These are phyloP conservation scores for Debaryomyces sp. DNA, from an alignment of 1,139 yeast species.

Conservation along the genomic window DNA sequence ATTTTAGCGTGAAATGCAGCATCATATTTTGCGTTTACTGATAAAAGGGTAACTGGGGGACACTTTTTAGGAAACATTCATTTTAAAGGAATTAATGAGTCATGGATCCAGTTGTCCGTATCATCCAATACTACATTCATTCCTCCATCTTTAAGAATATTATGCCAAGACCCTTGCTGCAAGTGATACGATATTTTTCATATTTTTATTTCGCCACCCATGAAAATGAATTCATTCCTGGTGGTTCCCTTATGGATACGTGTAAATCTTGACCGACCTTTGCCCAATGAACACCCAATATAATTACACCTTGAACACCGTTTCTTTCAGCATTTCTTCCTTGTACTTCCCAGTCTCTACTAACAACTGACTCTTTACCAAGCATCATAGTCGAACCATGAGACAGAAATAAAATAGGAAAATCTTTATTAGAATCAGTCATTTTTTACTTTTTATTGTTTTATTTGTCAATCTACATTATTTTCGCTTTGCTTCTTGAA, in stretches of 20 bases:
- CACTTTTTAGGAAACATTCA: background rate
- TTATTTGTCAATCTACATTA: too few species aligned
- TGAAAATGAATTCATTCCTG: constrained; percentile 5
- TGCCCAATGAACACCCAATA: constrained; percentile 3
- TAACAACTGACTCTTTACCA: constrained; percentile 1
- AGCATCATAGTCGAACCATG: constrained; percentile 1
- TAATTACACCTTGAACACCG: constrained; percentile 1
- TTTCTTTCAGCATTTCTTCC: constrained; percentile 3
- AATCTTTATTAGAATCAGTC: background rate
- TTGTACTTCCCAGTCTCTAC: constrained; percentile 6
- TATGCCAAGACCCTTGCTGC: constrained; percentile 3
- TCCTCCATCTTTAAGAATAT: background rate
- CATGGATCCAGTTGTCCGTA: background rate
- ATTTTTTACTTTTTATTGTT: too few species aligned
- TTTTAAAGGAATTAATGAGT: background rate
- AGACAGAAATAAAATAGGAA: background rate
- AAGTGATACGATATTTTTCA: constrained; percentile 1
- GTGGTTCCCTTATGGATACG: constrained; percentile 3
- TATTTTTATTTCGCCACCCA: constrained; percentile 5
- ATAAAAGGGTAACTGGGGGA: background rate
- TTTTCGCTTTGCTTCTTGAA: too few species aligned
- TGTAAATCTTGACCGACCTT: background rate
- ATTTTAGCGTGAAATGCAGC: background rate
- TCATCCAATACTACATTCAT: background rate
- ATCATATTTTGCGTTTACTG: background rate